phyloP scores from a whole-genome alignment of 306 rosid species.

The Cicer cuneatum region DNA sequence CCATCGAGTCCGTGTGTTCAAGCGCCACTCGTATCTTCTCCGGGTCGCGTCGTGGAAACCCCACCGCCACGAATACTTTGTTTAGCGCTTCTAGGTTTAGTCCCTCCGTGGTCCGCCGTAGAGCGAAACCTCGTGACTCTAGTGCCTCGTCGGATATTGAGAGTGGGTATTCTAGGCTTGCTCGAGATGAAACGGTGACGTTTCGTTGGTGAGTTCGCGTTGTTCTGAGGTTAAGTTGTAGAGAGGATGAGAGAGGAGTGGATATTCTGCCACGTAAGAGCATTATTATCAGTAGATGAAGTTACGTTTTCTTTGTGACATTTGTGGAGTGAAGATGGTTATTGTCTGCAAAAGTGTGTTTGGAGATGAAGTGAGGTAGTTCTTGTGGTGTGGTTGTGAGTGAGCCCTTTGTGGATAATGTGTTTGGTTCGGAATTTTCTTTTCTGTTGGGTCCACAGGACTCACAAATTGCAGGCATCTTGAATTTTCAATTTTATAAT shows the following conservation, averaged over 20 bases:
- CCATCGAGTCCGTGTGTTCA: constrained; percentile 72
- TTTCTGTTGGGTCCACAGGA: not conserved
- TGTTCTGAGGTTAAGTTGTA: constrained; percentile 6
- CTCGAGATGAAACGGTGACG: constrained; percentile 48
- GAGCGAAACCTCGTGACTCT: constrained; percentile 71
- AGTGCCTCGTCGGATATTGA: constrained; percentile 67
- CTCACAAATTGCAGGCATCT: not conserved
- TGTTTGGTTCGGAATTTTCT: not conserved
- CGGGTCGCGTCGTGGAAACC: constrained; percentile 81
- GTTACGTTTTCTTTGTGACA: not conserved
- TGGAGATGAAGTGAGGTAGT: no score
- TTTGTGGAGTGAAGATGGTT: not conserved
- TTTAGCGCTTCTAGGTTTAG: constrained; percentile 77
- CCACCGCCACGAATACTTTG: constrained; percentile 82
- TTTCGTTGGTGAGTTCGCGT: constrained; percentile 27
- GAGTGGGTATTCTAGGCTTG: constrained; percentile 23
- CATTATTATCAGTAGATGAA: constrained; percentile 38
- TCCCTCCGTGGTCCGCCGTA: constrained; percentile 60
- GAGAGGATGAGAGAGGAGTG: constrained; percentile 45
- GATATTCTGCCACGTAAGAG: constrained; percentile 61
- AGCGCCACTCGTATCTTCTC: constrained; percentile 69
- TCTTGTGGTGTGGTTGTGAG: not conserved
- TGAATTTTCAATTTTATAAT: no score
- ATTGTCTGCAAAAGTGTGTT: not conserved
- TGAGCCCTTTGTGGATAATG: not conserved